Evolutionary conservation across 345 rosid genomes (phyloP).

Genomic region (Linum usitatissimum): DNA sequence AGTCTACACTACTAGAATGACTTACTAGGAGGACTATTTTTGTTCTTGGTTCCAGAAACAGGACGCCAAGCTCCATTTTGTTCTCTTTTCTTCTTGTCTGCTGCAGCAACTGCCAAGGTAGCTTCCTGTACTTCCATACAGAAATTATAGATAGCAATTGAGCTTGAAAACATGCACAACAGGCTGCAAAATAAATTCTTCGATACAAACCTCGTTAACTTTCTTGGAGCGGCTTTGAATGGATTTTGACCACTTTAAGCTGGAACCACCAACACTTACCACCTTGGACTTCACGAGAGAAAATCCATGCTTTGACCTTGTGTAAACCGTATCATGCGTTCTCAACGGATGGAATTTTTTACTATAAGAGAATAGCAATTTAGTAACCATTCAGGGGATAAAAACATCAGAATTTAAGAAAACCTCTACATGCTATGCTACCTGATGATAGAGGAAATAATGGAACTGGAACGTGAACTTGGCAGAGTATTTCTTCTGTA

Average conservation of each 20-base stretch:
- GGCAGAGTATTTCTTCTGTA: constrained; percentile 45
- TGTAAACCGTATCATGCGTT: constrained; percentile 69
- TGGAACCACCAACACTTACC: constrained; percentile 74
- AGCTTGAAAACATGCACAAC: background rate
- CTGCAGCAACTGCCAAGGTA: constrained; percentile 80
- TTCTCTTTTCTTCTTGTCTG: constrained; percentile 59
- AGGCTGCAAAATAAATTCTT: background rate
- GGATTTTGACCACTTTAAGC: constrained; percentile 94
- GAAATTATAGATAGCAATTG: constrained; percentile 2
- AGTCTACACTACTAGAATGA: constrained; percentile 18
- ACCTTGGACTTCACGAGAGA: constrained; percentile 87
- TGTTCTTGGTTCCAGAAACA: constrained; percentile 30
- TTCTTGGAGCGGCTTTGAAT: constrained; percentile 70
- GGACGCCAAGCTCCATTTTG: constrained; percentile 23
- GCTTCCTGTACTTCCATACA: constrained; percentile 49
- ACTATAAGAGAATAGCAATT: constrained; percentile 27
- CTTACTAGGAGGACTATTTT: constrained; percentile 41
- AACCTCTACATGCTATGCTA: constrained; percentile 18
- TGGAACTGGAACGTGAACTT: constrained; percentile 28
- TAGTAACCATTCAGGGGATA: constrained; percentile 16
- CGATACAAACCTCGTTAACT: constrained; percentile 62
- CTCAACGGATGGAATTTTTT: constrained; percentile 54
- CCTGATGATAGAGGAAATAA: constrained; percentile 47
- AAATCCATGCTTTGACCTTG: constrained; percentile 73
- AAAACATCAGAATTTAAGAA: constrained; percentile 19